A percentile compares a stretch with the other conserved stretches of the same genome.
phyloP scores from a whole-genome alignment of 2,329 filamentous ascomycete genomes.

The Fusarium sp. region DNA sequence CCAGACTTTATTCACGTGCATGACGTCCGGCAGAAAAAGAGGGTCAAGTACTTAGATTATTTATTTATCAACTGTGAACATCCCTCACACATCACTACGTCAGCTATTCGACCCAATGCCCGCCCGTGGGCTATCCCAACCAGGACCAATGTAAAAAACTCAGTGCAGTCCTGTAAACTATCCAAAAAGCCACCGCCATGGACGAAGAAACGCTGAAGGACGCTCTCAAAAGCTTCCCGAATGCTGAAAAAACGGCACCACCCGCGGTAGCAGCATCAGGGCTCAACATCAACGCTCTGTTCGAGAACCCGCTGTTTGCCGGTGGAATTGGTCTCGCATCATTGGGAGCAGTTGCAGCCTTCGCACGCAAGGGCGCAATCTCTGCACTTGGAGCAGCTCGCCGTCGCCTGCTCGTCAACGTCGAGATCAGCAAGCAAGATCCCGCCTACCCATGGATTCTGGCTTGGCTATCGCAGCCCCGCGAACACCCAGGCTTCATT shows the following conservation, averaged over 20 bases:
- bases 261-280: constrained; percentile 46
- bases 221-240: constrained; percentile 34
- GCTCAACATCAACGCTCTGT: constrained; percentile 66
- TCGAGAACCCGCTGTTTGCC: constrained; percentile 72
- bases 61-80: not conserved
- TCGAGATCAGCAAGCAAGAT: constrained; percentile 95
- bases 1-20: constrained; percentile 25
- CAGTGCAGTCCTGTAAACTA: constrained; percentile 13
- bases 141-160: constrained; percentile 18
- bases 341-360: constrained; percentile 82
- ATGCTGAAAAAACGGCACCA: constrained; percentile 48
- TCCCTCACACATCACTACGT: not conserved
- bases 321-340: constrained; percentile 91
- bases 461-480: constrained; percentile 90
- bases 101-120: constrained; percentile 1
- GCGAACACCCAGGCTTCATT: constrained; percentile 70
- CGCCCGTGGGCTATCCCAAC: not conserved
- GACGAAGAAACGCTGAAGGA: constrained; percentile 33
- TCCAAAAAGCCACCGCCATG: constrained; percentile 6
- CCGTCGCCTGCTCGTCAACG: constrained; percentile 88
- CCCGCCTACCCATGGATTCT: constrained; percentile 94
- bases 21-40: constrained; percentile 22
- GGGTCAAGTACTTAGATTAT: constrained; percentile 7
- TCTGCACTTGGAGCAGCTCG: constrained; percentile 79
- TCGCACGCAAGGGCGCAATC: constrained; percentile 82